Conservation (phyloP, 1,284 basidiomycete species). For the Afroboletus lepidellus region DNA sequence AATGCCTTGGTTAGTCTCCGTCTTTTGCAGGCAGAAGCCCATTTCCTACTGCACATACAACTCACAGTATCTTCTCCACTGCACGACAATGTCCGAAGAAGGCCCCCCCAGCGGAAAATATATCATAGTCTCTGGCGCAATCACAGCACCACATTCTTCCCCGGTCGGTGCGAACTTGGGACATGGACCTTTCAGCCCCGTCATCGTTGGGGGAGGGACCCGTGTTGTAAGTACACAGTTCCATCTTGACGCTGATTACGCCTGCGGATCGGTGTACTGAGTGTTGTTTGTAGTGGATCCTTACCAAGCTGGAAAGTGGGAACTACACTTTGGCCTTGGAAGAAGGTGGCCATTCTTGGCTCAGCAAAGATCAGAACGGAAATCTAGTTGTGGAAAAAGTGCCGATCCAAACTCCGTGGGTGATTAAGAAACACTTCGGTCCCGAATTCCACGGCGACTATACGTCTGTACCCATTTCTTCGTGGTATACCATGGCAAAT, state of each 20-base stretch:
- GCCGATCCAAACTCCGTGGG: background rate
- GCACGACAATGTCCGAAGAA: background rate
- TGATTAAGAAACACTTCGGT: background rate
- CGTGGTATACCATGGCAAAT: background rate
- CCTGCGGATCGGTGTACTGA: background rate
- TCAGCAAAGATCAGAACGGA: background rate
- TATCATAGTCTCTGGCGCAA: background rate
- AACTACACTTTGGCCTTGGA: background rate
- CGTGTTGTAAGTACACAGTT: background rate
- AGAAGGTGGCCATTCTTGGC: background rate
- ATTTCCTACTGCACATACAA: background rate
- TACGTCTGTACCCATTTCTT: background rate
- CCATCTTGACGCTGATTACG: background rate
- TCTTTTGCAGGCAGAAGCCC: background rate
- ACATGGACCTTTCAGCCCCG: background rate
- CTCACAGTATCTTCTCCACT: background rate
- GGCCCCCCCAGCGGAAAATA: background rate
- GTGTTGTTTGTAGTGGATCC: background rate
- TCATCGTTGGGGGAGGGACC: background rate
- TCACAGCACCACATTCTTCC: background rate
- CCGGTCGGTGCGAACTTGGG: background rate
- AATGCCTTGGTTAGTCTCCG: background rate
- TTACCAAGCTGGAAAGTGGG: background rate
- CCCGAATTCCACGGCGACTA: background rate
- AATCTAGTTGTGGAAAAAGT: background rate